Percentiles rank a stretch among this genome's conserved stretches.
Conservation (phyloP, 208 protist genomes). For the Trichomonas vaginalis region DNA sequence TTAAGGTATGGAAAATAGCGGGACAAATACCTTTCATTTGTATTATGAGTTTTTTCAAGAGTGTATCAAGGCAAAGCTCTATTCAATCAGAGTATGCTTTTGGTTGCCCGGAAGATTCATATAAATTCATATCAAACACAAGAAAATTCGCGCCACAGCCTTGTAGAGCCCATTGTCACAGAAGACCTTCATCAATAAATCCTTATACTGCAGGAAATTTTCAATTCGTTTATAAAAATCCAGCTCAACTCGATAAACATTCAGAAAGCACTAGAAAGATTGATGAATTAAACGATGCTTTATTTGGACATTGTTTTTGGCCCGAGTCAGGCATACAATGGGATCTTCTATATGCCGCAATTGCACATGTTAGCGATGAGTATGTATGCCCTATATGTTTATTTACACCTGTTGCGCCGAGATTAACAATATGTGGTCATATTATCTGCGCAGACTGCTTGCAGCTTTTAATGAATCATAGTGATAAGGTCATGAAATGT, state of each 20-base stretch:
- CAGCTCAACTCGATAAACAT: not conserved
- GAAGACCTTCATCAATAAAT: not conserved
- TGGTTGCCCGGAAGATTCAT: not conserved
- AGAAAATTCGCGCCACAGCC: not conserved
- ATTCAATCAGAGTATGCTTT: not conserved
- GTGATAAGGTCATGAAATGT: not conserved
- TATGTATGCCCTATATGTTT: constrained; percentile 1
- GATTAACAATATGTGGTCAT: not conserved
- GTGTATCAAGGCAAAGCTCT: too few relatives aligned
- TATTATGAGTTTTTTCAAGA: too few relatives aligned
- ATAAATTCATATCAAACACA: not conserved
- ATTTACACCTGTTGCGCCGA: not conserved
- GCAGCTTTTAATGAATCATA: not conserved
- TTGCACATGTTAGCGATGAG: not conserved
- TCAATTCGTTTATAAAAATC: not conserved
- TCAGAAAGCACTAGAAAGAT: not conserved
- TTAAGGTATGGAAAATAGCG: too few relatives aligned
- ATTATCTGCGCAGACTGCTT: not conserved
- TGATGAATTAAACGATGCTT: not conserved
- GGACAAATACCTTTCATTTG: too few relatives aligned
- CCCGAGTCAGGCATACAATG: not conserved
- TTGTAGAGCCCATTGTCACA: not conserved
- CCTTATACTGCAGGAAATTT: not conserved
- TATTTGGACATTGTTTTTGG: constrained; percentile 3
- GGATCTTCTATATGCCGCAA: not conserved